A percentile compares a stretch with the other conserved stretches of the same genome.
phyloP scores from a whole-genome alignment of 1,139 yeast species.

The Kodamaea suecica region DNA sequence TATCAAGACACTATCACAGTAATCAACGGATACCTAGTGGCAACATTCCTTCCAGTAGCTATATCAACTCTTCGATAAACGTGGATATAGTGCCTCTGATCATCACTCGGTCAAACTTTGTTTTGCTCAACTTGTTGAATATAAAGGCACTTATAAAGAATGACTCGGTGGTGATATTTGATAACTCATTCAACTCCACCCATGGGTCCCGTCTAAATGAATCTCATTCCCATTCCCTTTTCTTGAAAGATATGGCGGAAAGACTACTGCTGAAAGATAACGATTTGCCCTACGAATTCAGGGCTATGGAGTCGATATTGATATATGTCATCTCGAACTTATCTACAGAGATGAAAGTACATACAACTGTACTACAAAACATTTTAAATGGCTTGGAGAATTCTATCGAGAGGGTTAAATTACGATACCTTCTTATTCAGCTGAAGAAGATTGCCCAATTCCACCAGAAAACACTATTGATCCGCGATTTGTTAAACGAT shows the following conservation, averaged over 20 bases:
- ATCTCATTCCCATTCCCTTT: constrained; percentile 35
- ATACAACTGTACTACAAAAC: constrained; percentile 37
- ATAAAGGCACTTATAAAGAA: constrained; percentile 41
- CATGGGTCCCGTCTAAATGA: constrained; percentile 31
- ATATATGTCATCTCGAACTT: constrained; percentile 38
- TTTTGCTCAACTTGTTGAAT: constrained; percentile 40
- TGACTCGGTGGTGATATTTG: constrained; percentile 41
- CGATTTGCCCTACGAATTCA: constrained; percentile 40
- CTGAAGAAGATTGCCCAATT: constrained; percentile 45
- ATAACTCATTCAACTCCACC: constrained; percentile 21
- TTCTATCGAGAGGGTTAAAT: constrained; percentile 38
- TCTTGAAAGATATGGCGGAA: constrained; percentile 32
- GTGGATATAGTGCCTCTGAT: constrained; percentile 46
- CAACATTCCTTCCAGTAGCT: constrained; percentile 12
- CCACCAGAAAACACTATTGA: constrained; percentile 40
- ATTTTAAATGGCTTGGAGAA: constrained; percentile 37
- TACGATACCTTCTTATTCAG: constrained; percentile 42
- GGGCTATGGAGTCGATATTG: constrained; percentile 44
- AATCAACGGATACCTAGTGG: background rate
- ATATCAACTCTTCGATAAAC: constrained; percentile 18
- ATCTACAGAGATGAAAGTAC: constrained; percentile 44
- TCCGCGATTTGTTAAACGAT: constrained; percentile 40
- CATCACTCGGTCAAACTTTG: constrained; percentile 34
- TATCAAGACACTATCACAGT: constrained; percentile 26
- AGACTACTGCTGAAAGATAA: constrained; percentile 27